Percentiles rank a stretch among this genome's conserved stretches.
These are phyloP conservation scores for Nidularia sp. DNA, from an alignment of 768 basidiomycete species.

Conservation along the genomic window DNA sequence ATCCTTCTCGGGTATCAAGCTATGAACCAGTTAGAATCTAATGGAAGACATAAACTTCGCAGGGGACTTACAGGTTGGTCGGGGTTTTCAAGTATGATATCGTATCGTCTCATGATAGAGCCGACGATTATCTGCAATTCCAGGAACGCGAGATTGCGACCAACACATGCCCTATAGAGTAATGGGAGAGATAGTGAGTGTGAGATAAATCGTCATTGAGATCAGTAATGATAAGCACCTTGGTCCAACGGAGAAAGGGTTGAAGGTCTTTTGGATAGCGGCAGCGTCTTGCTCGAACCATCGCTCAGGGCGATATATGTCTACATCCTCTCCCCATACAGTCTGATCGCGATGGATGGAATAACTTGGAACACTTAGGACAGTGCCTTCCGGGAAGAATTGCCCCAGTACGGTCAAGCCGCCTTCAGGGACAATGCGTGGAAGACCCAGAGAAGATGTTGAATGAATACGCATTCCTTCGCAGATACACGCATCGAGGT, in stretches of 20 bases:
- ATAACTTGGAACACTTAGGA: slow-evolving; percentile 79
- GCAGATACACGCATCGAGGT: slow-evolving; percentile 84
- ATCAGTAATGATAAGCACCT: slow-evolving; percentile 36
- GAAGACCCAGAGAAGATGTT: slow-evolving; percentile 79
- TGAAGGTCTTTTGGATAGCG: slow-evolving; percentile 68
- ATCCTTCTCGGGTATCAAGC: slow-evolving; percentile 80
- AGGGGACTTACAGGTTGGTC: slow-evolving; percentile 44
- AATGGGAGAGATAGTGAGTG: background rate
- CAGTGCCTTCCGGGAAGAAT: slow-evolving; percentile 68
- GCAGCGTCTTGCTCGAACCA: slow-evolving; percentile 74
- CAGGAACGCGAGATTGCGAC: slow-evolving; percentile 75
- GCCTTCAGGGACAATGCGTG: slow-evolving; percentile 71
- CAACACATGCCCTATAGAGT: slow-evolving; percentile 68
- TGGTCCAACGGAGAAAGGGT: slow-evolving; percentile 83
- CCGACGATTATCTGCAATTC: slow-evolving; percentile 78
- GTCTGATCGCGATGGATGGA: slow-evolving; percentile 71
- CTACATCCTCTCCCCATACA: slow-evolving; percentile 79
- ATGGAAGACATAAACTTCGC: slow-evolving; percentile 3
- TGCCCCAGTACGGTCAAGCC: slow-evolving; percentile 59
- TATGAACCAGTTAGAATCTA: slow-evolving; percentile 17
- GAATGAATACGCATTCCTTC: slow-evolving; percentile 84
- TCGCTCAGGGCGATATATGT: slow-evolving; percentile 74
- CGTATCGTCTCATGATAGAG: slow-evolving; percentile 74
- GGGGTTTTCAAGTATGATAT: slow-evolving; percentile 64
- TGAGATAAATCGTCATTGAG: too few species aligned